Percentiles rank a stretch among this genome's conserved stretches.
Evolutionary conservation across 2,329 filamentous ascomycete species (phyloP).

Genomic region (Dactylonectria estremocensis): DNA sequence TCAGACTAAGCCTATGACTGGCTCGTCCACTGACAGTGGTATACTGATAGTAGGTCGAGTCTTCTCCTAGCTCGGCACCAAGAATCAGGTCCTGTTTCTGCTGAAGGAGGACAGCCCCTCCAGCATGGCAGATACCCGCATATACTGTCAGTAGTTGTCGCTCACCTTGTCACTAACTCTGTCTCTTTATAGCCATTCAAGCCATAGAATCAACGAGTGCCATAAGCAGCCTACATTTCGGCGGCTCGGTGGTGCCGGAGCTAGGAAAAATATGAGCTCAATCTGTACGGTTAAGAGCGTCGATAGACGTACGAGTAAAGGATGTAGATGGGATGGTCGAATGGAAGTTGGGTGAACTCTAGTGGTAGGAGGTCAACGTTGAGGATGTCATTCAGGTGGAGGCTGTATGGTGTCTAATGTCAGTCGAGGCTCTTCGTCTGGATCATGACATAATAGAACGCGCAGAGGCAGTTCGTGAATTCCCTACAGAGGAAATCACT

Average conservation of each 20-base stretch:
- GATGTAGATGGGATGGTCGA: slow-evolving; percentile 6
- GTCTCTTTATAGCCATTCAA: not conserved
- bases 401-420: not conserved
- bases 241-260: not conserved
- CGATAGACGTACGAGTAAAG: slow-evolving; percentile 1
- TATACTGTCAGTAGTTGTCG: slow-evolving; percentile 1
- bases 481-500: not conserved
- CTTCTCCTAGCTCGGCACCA: not conserved
- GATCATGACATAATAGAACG: not conserved
- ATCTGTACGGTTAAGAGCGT: not conserved
- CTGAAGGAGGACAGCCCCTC: slow-evolving; percentile 1
- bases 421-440: slow-evolving; percentile 1
- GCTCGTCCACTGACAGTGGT: slow-evolving; percentile 2
- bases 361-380: not conserved
- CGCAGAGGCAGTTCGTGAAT: not conserved
- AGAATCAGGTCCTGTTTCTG: slow-evolving; percentile 3
- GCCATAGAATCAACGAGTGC: not conserved
- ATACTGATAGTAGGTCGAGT: slow-evolving; percentile 10
- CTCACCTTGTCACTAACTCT: not conserved
- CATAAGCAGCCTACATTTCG: slow-evolving; percentile 5
- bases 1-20: not conserved
- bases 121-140: slow-evolving; percentile 4
- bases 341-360: slow-evolving; percentile 1
- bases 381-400: slow-evolving; percentile 1
- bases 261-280: slow-evolving; percentile 1